phyloP scores from a whole-genome alignment of 2,329 filamentous ascomycete genomes.

The Claviceps cyperi region DNA sequence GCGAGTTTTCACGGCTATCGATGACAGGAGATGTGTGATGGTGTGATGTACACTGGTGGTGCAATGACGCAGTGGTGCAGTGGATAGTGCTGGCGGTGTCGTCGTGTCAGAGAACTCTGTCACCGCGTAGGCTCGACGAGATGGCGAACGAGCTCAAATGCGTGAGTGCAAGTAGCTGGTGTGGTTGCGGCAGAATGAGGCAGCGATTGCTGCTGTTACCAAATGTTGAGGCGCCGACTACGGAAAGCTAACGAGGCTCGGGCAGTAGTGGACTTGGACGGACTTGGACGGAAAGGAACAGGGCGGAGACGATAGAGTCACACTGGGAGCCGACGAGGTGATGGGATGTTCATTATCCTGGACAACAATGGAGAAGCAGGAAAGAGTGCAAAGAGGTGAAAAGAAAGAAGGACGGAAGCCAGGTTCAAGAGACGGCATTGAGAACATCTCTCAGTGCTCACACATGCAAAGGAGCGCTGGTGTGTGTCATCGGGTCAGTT shows the following conservation, averaged over 20 bases:
- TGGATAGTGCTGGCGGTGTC: too few species aligned
- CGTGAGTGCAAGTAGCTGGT: neutral
- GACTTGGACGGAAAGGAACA: neutral
- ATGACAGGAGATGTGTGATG: neutral
- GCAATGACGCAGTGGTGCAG: too few species aligned
- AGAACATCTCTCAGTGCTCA: conserved; percentile 1
- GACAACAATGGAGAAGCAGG: neutral
- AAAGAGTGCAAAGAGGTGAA: neutral
- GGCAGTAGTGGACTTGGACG: neutral
- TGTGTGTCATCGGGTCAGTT: neutral
- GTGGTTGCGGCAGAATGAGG: neutral
- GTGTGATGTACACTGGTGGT: neutral
- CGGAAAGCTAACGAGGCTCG: conserved; percentile 1
- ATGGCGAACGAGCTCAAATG: neutral
- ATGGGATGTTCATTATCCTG: neutral
- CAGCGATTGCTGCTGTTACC: neutral
- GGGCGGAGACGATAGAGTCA: neutral
- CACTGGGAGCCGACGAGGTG: neutral
- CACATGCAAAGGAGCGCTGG: neutral
- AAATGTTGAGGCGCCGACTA: conserved; percentile 3
- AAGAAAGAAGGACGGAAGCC: neutral
- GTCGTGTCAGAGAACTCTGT: neutral
- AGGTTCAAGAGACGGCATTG: conserved; percentile 1
- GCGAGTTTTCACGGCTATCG: neutral
- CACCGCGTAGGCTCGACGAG: neutral